Evolutionary conservation across 1,284 basidiomycete genomes (phyloP), one percentile per base, ranked within the genome.

Genomic region (Neonothopanus nambi): DNA sequence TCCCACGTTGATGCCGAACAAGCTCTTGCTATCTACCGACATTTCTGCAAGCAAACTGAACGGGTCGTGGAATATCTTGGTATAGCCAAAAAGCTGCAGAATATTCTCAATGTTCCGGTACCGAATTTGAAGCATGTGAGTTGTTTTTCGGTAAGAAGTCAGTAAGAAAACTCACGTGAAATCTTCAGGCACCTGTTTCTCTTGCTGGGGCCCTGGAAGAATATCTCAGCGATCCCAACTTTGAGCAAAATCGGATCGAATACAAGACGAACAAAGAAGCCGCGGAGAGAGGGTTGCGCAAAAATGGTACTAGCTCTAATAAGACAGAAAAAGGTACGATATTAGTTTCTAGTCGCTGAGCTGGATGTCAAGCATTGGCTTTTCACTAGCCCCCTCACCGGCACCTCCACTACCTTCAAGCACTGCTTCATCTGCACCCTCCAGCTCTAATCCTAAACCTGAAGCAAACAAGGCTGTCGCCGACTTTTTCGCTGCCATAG

Each of bases 31-130:
- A 88, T 98, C 58, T 99, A 99, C 75, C 91, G 93, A 56, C 84
- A 89, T 58, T 99, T 99, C 71, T 97, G 95, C 73, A 87, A 85
- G 57, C 94, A 99, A 69, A 95, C 96, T 0, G 95, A 98, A 67
- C 81, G 80, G 48, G 95, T 98, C 2, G 93, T 98, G 4, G 95
- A 98, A 65, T 99, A 89, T 66, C 82, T 99, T 20, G 86, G 87
- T n/a, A 86, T 96, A 26, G 94, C 96, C 6, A 90, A 87, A 71
- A 95, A 96, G 67, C 76, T 98, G 37, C 90, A 97, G 66, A 93
- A 95, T 66, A 75, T 98, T 21, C 77, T 98, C 57, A 96, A 96
- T 62, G 89, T 99, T 12, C 85, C 93, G 1, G 90, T 99, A 50
- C 97, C 97, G 1, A 95, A 93, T 65, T 74, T 99, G 57, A 93